phyloP scores from a whole-genome alignment of 208 protist genomes.

The Trypanosoma melophagium region DNA sequence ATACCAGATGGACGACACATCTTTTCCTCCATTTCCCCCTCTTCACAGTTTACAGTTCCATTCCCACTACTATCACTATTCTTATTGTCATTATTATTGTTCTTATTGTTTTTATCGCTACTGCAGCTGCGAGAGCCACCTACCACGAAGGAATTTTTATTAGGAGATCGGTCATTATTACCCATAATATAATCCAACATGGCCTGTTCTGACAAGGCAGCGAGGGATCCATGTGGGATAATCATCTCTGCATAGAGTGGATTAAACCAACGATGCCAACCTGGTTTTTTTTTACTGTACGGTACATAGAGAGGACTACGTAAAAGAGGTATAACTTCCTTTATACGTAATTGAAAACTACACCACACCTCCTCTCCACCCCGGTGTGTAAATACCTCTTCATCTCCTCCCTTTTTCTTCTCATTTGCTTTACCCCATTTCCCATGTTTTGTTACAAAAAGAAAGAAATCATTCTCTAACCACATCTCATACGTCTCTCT shows the following conservation, averaged over 20 bases:
- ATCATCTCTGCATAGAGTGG: conserved; percentile 3
- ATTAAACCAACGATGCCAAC: conserved; percentile 34
- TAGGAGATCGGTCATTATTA: conserved; percentile 33
- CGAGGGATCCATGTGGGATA: conserved; percentile 6
- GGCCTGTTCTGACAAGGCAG: conserved; percentile 23
- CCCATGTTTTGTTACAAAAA: conserved; percentile 8
- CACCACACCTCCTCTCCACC: conserved; percentile 21
- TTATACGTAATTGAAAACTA: conserved; percentile 28
- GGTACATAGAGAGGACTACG: conserved; percentile 18
- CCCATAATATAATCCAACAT: conserved; percentile 27
- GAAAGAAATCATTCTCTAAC: conserved; percentile 26
- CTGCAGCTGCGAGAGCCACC: conserved; percentile 16
- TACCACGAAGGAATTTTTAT: conserved; percentile 32
- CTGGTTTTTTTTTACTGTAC: conserved; percentile 20
- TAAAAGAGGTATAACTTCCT: conserved; percentile 27
- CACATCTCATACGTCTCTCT: conserved; percentile 16
- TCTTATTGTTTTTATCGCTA: neutral
- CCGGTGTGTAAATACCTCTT: conserved; percentile 7
- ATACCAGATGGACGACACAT: conserved; percentile 6
- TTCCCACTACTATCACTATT: neutral
- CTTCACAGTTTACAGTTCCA: neutral
- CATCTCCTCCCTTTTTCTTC: neutral
- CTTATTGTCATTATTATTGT: neutral
- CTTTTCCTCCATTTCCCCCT: neutral
- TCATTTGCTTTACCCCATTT: neutral